Base-by-base conservation (phyloP, 129 eudicot species). In the Ambrosia artemisiifolia region DNA sequence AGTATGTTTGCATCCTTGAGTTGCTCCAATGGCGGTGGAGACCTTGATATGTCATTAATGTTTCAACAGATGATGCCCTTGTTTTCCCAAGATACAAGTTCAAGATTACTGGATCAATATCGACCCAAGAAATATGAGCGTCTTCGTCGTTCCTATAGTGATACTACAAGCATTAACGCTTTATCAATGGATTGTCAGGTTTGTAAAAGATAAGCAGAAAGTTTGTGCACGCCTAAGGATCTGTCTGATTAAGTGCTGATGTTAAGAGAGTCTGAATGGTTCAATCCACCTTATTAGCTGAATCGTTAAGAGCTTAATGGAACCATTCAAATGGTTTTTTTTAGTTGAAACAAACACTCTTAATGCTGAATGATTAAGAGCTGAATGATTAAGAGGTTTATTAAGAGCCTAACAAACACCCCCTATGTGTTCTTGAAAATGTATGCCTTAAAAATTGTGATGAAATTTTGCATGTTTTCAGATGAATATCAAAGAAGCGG, bases 11-110 rank as follows among this genome's bases (percentile, higher is more conserved):
- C 93, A 3, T 81, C 80, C 44, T 5, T 75, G 74, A 81, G 75
- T 74, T 5, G 85, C 74, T 44, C 68, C 11, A 78, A 59, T 38
- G 85, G 44, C 0, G 7, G 70, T 54, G 92, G 86, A 9, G 84
- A 85, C 51, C 17, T 90, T 75, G 97, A 90, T 74, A 76, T 88
- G 71, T 81, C 97, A 5, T 77, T 87, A 5, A 88, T 94, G 96
- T 54, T 90, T 76, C 94, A 88, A 70, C 97, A 90, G 49, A 86
- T 88, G 96, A 90, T 94, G 99, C 97, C 99, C 16, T 73, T 88
- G 64, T 83, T 94, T 67, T 84, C 96, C 72, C 91, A 86, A 42
- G 85, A 87, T 17, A 80, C 91, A 32, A 65, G 68, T 67, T 73
- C 90, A 12, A 49, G 73, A 56, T 47, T 61, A 47, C 75, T 72